phyloP scores from a whole-genome alignment of 2,329 filamentous ascomycete species.

The Alternaria metachromatica region DNA sequence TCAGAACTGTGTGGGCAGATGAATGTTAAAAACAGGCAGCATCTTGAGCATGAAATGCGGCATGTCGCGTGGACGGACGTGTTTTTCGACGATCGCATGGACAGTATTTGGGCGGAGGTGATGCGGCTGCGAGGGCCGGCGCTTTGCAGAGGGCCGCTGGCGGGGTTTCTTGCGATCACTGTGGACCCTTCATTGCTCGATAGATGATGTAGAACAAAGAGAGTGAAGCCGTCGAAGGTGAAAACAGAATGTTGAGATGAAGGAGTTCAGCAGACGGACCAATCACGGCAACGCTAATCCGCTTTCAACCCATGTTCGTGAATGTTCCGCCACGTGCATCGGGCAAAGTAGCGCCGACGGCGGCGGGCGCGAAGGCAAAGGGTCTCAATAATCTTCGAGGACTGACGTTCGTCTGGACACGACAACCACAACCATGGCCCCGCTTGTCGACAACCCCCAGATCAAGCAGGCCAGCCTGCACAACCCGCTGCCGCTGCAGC shows the following conservation, averaged over 20 bases:
- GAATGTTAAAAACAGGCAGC: not conserved
- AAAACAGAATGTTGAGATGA: not conserved
- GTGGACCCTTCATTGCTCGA: not conserved
- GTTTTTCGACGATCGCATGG: conserved; percentile 19
- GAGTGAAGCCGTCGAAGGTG: not conserved
- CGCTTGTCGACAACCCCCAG: conserved; percentile 89
- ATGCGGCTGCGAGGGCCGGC: not conserved
- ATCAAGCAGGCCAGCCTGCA: conserved; percentile 88
- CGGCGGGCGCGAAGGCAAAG: conserved; percentile 18
- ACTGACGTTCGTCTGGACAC: conserved; percentile 22
- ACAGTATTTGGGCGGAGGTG: conserved; percentile 9
- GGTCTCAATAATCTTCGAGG: conserved; percentile 17
- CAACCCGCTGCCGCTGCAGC: conserved; percentile 78
- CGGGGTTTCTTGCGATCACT: not conserved
- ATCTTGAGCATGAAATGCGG: conserved; percentile 19
- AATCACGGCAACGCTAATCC: conserved; percentile 10
- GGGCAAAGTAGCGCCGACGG: conserved; percentile 10
- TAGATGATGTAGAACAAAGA: not conserved
- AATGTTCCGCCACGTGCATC: conserved; percentile 13
- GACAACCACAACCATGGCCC: conserved; percentile 47
- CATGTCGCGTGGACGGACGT: conserved; percentile 33
- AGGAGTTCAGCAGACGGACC: conserved; percentile 9
- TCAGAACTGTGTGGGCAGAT: conserved; percentile 14
- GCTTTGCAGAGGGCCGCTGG: not conserved
- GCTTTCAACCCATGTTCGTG: conserved; percentile 6